These are phyloP conservation scores for Boletus eberwhitei DNA, from an alignment of 768 basidiomycete genomes.

Conservation along the genomic window DNA sequence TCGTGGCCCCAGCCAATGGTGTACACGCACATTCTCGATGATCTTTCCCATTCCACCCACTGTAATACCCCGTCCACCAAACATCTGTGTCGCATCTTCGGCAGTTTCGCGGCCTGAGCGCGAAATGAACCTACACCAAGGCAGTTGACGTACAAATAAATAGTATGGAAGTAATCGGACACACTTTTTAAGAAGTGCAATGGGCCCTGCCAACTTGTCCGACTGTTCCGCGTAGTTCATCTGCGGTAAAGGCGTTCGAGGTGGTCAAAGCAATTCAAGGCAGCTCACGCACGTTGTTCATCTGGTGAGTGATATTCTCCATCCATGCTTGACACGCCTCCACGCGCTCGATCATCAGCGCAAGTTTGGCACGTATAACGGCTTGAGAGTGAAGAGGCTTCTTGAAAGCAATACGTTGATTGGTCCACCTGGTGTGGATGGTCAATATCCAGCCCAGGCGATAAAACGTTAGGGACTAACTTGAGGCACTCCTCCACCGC, in stretches of 20 bases:
- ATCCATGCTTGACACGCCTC: constrained; percentile 88
- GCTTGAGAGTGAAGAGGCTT: constrained; percentile 80
- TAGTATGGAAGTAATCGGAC: constrained; percentile 19
- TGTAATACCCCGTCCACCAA: constrained; percentile 88
- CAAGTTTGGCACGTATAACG: constrained; percentile 86
- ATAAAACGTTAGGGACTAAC: constrained; percentile 33
- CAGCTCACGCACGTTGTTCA: constrained; percentile 66
- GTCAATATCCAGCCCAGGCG: constrained; percentile 3
- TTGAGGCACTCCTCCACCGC: constrained; percentile 90
- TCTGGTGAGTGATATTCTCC: constrained; percentile 86
- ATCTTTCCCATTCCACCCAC: constrained; percentile 82
- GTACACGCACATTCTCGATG: constrained; percentile 66
- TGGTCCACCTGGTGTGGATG: constrained; percentile 64
- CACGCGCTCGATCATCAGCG: constrained; percentile 84
- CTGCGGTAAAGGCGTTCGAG: constrained; percentile 35
- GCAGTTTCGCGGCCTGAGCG: constrained; percentile 49
- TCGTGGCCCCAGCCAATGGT: not conserved
- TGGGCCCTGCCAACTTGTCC: constrained; percentile 81
- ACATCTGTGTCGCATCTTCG: constrained; percentile 77
- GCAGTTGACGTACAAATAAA: constrained; percentile 1
- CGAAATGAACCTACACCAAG: constrained; percentile 55
- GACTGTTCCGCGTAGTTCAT: constrained; percentile 87
- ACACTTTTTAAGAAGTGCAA: constrained; percentile 86
- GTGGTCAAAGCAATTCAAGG: not conserved
- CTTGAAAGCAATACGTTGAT: constrained; percentile 87